Base-by-base conservation (phyloP, 495 filamentous ascomycete species). In the Hypoxylon subgilvum region DNA sequence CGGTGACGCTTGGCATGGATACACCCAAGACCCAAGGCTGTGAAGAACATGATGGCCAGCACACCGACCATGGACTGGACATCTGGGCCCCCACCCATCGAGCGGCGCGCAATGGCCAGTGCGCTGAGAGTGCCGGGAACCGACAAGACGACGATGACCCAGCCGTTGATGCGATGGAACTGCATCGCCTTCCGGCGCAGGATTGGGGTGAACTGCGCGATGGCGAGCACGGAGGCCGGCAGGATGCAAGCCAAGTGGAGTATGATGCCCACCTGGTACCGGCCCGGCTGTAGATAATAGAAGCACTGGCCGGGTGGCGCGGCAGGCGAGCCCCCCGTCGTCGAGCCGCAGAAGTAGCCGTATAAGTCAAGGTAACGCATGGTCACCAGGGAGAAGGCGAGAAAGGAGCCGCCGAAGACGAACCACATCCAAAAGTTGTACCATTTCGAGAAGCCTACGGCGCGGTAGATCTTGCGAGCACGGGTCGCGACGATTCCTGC, bases 131-230 rank as follows among this genome's bases (percentile, higher is more conserved):
- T 74, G 25, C 67, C 62, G 7, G 76, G 6, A 4, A 76, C 25
- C 16, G 76, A 46, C 13, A 84, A 70, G 1, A 74, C 30, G 9
- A 77, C 47, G 38, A 79, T 56, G 17, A 74, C 31, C 57, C 82
- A 83, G n/a, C 82, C 82, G 42, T 76, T 79, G 34, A 83, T 75
- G 10, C 82, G 77, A 53, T 85, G 81, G 13, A 82, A 52, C 30
- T 76, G 35, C 4, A 81, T 53, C 10, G 61, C 57, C 51, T 71
- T 75, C 60, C 79, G 69, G n/a, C 82, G 72, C 30, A 82, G 74
- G 8, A 73, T 45, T 7, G 82, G 82, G 17, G 78, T 52, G 57
- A 84, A 84, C 67, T 84, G 80, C 35, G 71, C 69, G 21, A 75
- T 67, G 23, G 72, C 71, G 34, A 85, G 71, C 6, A 84, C 18